phyloP scores from a whole-genome alignment of 192 early-diverging fungal genomes.

The Backusella circina region DNA sequence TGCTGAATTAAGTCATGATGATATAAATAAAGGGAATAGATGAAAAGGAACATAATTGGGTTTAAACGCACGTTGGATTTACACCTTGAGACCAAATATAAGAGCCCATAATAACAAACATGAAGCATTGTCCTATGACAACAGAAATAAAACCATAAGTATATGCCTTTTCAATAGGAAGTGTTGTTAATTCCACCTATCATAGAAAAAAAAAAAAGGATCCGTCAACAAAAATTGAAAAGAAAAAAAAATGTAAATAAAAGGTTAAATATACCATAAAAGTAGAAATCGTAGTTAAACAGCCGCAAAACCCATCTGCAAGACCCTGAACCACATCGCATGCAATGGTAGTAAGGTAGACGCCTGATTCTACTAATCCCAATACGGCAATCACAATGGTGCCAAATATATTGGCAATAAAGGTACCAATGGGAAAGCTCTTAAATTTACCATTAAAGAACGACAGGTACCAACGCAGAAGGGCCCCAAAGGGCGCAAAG shows the following conservation, averaged over 20 bases:
- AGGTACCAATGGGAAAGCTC: conserved; percentile 49
- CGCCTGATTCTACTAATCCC: conserved; percentile 35
- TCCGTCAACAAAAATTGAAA: neutral
- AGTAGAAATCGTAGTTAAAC: conserved; percentile 24
- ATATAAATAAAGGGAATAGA: neutral
- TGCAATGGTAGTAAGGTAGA: conserved; percentile 10
- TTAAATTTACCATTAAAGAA: conserved; percentile 32
- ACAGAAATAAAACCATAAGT: conserved; percentile 32
- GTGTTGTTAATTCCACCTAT: conserved; percentile 30
- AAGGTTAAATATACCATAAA: conserved; percentile 1
- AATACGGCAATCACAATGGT: conserved; percentile 41
- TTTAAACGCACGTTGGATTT: conserved; percentile 5
- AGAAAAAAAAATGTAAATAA: neutral
- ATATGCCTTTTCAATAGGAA: conserved; percentile 30
- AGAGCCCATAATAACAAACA: conserved; percentile 41
- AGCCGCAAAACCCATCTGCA: conserved; percentile 51
- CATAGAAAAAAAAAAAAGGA: neutral
- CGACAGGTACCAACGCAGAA: conserved; percentile 48
- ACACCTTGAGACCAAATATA: conserved; percentile 40
- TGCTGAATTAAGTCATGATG: too few species aligned
- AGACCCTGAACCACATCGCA: conserved; percentile 41
- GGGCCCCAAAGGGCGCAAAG: conserved; percentile 49
- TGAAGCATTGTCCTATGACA: conserved; percentile 29
- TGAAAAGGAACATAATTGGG: neutral
- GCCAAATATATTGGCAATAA: conserved; percentile 45